Evolutionary conservation across 495 filamentous ascomycete genomes (phyloP).

Genomic region (Penicillium samsonianum): DNA sequence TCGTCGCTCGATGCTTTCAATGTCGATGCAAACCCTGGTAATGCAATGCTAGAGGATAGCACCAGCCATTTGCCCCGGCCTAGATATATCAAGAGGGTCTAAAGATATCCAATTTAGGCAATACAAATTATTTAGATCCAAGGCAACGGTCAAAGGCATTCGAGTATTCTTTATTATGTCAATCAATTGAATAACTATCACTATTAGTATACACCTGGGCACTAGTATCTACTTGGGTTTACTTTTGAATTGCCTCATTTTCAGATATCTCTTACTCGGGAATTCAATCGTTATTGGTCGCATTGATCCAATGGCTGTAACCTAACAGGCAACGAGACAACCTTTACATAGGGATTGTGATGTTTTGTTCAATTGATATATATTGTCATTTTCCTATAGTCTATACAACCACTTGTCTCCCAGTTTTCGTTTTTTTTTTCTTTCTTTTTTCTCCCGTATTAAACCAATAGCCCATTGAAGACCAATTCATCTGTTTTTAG

Average conservation of each 20-base stretch:
- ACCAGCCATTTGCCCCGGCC: conserved; percentile 23
- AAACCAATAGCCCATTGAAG: not conserved
- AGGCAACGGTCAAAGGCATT: not conserved
- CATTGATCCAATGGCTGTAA: not conserved
- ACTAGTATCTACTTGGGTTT: not conserved
- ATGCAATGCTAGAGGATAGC: conserved; percentile 32
- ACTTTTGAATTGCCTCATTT: not conserved
- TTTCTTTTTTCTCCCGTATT: not conserved
- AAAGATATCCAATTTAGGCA: not conserved
- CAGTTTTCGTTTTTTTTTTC: no score
- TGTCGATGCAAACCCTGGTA: conserved; percentile 26
- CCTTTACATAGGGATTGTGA: not conserved
- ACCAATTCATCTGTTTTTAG: not conserved
- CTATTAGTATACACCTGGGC: no score
- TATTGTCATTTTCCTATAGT: not conserved
- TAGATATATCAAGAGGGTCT: no score
- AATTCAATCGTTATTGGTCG: not conserved
- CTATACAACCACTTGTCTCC: not conserved
- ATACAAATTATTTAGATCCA: not conserved
- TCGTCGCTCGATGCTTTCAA: conserved; percentile 31
- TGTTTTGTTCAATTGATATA: not conserved
- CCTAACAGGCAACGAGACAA: not conserved
- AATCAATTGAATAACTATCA: no score
- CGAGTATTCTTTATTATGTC: no score
- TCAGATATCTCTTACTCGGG: not conserved